phyloP scores from a whole-genome alignment of 495 filamentous ascomycete species.

The Acidiella bohemica region DNA sequence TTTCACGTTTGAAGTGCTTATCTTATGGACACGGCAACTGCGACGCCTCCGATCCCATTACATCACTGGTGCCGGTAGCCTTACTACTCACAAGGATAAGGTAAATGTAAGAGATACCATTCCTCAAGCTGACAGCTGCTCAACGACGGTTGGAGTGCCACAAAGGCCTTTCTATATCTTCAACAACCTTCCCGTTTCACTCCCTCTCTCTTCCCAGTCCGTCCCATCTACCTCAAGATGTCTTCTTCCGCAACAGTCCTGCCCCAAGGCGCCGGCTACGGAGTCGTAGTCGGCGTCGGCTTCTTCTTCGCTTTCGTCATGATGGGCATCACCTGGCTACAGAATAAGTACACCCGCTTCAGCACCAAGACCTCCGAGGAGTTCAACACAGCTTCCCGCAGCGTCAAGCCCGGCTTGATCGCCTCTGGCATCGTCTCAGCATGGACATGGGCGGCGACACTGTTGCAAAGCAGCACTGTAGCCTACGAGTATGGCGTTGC shows the following conservation, averaged over 20 bases:
- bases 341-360: conserved; percentile 33
- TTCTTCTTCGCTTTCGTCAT: conserved; percentile 34
- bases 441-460: conserved; percentile 57
- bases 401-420: conserved; percentile 84
- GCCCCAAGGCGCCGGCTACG: conserved; percentile 31
- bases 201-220: no score
- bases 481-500: conserved; percentile 14
- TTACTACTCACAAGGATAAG: no score
- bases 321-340: conserved; percentile 32
- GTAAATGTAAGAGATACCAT: no score
- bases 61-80: no score
- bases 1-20: no score
- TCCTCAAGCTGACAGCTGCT: no score
- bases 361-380: conserved; percentile 67
- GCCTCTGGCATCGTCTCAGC: conserved; percentile 82
- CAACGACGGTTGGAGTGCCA: no score
- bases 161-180: no score
- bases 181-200: no score
- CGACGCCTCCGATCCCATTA: no score
- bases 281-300: conserved; percentile 38
- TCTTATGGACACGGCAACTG: no score
- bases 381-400: conserved; percentile 90
- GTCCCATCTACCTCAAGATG: no score
- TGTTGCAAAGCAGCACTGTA: conserved; percentile 20
- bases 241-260: conserved; percentile 4